These are phyloP conservation scores for Globisporangium viniferum DNA, from an alignment of 352 stramenopile species.

Conservation along the genomic window DNA sequence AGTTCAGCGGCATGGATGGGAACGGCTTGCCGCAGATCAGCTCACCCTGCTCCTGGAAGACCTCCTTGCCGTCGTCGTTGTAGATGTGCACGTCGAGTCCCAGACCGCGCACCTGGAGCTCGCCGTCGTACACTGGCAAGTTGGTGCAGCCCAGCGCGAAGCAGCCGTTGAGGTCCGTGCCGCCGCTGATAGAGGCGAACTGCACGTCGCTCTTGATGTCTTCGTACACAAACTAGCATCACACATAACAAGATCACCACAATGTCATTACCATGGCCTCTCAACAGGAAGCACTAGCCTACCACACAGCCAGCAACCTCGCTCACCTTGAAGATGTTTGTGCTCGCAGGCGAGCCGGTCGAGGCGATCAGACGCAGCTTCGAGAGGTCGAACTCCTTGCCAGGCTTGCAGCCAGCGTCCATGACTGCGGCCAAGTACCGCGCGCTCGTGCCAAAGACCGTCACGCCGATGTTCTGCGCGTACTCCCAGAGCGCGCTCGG, in stretches of 20 bases:
- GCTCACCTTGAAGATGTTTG: constrained; percentile 68
- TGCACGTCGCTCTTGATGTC: constrained; percentile 75
- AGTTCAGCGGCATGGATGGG: constrained; percentile 80
- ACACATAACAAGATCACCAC: not conserved
- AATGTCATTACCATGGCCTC: not conserved
- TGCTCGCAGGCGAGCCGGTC: constrained; percentile 69
- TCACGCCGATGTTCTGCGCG: constrained; percentile 52
- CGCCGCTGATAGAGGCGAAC: constrained; percentile 79
- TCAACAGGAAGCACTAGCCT: not conserved
- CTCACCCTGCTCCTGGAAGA: constrained; percentile 52
- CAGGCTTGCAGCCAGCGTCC: constrained; percentile 58
- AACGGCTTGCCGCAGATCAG: constrained; percentile 77
- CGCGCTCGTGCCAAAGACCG: constrained; percentile 73
- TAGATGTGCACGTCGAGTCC: constrained; percentile 80
- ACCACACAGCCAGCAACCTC: not conserved
- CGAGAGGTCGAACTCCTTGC: constrained; percentile 61
- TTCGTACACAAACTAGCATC: constrained; percentile 59
- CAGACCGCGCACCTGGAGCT: constrained; percentile 78
- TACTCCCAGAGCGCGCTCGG: constrained; percentile 55
- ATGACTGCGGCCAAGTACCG: constrained; percentile 73
- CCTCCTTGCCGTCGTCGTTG: constrained; percentile 50
- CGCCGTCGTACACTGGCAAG: constrained; percentile 72
- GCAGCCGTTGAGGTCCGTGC: constrained; percentile 82
- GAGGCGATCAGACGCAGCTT: constrained; percentile 67
- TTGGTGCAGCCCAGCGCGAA: constrained; percentile 75